Evolutionary conservation across 345 rosid species (phyloP), one percentile per base, ranked within the genome.

Genomic region (Melastoma malabathricum): DNA sequence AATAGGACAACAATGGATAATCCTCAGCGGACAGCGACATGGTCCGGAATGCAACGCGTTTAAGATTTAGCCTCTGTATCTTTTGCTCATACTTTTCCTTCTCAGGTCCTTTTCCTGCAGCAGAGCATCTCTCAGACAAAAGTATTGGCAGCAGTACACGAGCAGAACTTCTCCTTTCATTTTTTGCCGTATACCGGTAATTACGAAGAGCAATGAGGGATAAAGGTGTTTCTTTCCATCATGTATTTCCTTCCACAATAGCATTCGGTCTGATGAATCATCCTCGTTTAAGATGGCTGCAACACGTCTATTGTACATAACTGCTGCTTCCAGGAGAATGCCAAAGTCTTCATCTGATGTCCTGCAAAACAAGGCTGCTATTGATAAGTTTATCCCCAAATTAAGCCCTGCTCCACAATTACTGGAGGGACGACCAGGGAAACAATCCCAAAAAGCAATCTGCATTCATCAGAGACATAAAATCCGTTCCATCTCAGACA

Each of bases 341-440:
- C 93, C 78, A 75, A 92, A 92, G 71, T 92, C 79, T 74, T 92
- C 98, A 84, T 92, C 98, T 48, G 95, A 79, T 23, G 97, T 84
- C 98, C 96, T 92, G 83, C 22, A 50, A 63, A 47, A 66, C 70
- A 58, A 39, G 47, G 15, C 22, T 47, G 6, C 41, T 34, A 34
- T 34, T 12, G 41, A 34, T 34, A 34, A 34, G 10, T 34, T 34
- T 34, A 9, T 34, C 41, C 41, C 41, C 2, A 12, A 34, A 34
- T 9, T 34, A 12, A 12, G 41, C 41, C 1, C 12, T 6, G 41
- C n/a, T 12, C 12, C 41, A 34, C 41, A 34, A 1, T 9, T 34
- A 34, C 41, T 34, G 12, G 9, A 29, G n/a, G 9, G 41, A 31
- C 9, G 9, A 34, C 6, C 9, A 34, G 41, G 10, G 9, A 34